Conservation (phyloP, 805 yeast species). For the Zygosaccharomyces pseudorouxii region DNA sequence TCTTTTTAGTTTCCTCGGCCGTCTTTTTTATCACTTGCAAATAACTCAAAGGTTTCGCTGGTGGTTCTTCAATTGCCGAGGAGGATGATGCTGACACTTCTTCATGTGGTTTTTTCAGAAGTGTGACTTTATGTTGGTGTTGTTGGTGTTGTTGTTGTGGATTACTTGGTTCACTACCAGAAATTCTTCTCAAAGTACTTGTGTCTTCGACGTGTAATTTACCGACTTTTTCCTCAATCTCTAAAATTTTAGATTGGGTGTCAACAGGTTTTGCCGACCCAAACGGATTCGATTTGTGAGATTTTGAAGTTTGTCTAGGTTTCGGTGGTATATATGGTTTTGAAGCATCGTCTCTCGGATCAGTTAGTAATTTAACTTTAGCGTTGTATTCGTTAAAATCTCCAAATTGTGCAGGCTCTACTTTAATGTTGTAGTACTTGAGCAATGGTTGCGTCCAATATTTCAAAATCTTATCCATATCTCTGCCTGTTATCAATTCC, state of each 20-base stretch:
- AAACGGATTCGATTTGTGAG: conserved; percentile 64
- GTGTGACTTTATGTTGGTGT: conserved; percentile 18
- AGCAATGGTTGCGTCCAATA: conserved; percentile 32
- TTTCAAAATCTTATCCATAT: conserved; percentile 33
- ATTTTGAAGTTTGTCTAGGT: conserved; percentile 45
- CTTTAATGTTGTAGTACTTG: conserved; percentile 36
- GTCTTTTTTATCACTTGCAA: conserved; percentile 28
- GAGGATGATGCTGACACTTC: conserved; percentile 6
- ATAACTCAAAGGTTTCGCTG: conserved; percentile 24
- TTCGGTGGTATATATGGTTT: conserved; percentile 25
- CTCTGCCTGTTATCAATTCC: conserved; percentile 46
- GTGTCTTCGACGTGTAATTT: conserved; percentile 45
- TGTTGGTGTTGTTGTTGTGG: conserved; percentile 9
- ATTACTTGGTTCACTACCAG: conserved; percentile 16
- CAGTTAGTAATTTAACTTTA: conserved; percentile 26
- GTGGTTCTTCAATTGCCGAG: conserved; percentile 1
- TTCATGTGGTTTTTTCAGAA: conserved; percentile 20
- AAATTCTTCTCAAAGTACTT: conserved; percentile 28
- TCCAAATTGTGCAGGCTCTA: conserved; percentile 37
- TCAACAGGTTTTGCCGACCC: conserved; percentile 87
- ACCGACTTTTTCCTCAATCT: conserved; percentile 49
- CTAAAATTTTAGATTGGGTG: conserved; percentile 57
- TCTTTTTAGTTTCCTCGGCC: conserved; percentile 23
- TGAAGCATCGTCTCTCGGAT: conserved; percentile 26
- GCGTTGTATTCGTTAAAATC: conserved; percentile 38